Evolutionary conservation across 2,329 filamentous ascomycete species (phyloP).

Genomic region (Trichophyton simii): DNA sequence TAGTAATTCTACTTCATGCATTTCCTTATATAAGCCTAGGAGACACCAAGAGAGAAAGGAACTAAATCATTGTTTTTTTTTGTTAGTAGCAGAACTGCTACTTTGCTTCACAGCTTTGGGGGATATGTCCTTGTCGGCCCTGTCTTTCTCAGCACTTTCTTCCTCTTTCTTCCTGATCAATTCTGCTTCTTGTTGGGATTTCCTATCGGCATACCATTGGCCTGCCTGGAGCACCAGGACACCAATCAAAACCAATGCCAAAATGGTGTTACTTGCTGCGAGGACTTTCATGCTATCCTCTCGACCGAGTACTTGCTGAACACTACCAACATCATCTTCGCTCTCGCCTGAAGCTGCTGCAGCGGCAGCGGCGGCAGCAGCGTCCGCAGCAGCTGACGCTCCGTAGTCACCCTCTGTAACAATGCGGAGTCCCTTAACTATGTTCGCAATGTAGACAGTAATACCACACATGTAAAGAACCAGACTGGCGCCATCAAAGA

Average conservation of each 20-base stretch:
- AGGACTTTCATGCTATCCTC: slow-evolving; percentile 87
- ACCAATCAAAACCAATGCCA: slow-evolving; percentile 82
- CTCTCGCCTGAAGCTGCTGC: slow-evolving; percentile 9
- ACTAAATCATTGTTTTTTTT: slow-evolving; percentile 21
- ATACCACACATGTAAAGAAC: slow-evolving; percentile 73
- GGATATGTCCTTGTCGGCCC: slow-evolving; percentile 11
- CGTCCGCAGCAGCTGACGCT: slow-evolving; percentile 14
- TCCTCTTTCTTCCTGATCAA: slow-evolving; percentile 46
- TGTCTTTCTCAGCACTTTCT: slow-evolving; percentile 29
- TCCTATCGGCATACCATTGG: slow-evolving; percentile 96
- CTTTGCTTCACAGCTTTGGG: slow-evolving; percentile 16
- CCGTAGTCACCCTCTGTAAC: slow-evolving; percentile 62
- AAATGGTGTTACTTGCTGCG: slow-evolving; percentile 87
- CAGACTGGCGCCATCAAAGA: slow-evolving; percentile 69
- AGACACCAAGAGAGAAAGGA: background rate
- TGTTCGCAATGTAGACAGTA: slow-evolving; percentile 89
- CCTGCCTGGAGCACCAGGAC: slow-evolving; percentile 88
- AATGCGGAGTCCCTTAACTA: slow-evolving; percentile 83
- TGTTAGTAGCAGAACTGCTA: slow-evolving; percentile 15
- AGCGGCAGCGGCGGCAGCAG: background rate
- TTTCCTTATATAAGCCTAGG: background rate
- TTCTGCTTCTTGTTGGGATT: slow-evolving; percentile 69
- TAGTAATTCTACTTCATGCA: background rate
- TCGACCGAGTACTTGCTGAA: slow-evolving; percentile 58
- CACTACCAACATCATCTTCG: slow-evolving; percentile 34